phyloP scores from a whole-genome alignment of 371 early-diverging fungal genomes.

The Mortierella sp. region DNA sequence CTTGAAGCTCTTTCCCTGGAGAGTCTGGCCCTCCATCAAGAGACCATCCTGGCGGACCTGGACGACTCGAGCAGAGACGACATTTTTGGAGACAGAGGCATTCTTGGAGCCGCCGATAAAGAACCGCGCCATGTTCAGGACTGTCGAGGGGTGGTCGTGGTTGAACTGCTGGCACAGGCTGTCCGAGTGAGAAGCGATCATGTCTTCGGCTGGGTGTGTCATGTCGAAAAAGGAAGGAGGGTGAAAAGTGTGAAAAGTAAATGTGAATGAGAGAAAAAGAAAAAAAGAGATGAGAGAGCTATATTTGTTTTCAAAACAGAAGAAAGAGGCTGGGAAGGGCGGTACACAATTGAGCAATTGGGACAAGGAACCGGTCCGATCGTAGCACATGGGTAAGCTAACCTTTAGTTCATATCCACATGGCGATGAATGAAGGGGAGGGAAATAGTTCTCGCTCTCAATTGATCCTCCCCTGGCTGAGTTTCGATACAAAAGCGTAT shows the following conservation, averaged over 20 bases:
- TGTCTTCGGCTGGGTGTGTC: conserved; percentile 4
- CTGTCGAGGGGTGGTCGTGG: conserved; percentile 7
- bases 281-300: neutral
- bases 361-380: neutral
- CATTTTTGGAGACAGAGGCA: neutral
- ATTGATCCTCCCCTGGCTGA: neutral
- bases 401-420: neutral
- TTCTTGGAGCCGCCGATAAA: neutral
- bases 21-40: neutral
- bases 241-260: neutral
- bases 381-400: neutral
- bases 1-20: neutral
- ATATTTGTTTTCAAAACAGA: neutral
- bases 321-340: conserved; percentile 12
- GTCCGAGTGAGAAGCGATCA: conserved; percentile 23
- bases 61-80: conserved; percentile 16
- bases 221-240: neutral
- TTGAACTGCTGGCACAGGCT: conserved; percentile 24
- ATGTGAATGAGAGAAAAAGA: neutral
- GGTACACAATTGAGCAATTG: neutral
- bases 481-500: neutral
- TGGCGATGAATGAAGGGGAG: neutral
- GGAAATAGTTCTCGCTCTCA: neutral
- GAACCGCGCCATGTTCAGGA: conserved; percentile 17
- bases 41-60: conserved; percentile 13